Base-by-base conservation (phyloP, 1,139 yeast genomes). In the Candida sp. region DNA sequence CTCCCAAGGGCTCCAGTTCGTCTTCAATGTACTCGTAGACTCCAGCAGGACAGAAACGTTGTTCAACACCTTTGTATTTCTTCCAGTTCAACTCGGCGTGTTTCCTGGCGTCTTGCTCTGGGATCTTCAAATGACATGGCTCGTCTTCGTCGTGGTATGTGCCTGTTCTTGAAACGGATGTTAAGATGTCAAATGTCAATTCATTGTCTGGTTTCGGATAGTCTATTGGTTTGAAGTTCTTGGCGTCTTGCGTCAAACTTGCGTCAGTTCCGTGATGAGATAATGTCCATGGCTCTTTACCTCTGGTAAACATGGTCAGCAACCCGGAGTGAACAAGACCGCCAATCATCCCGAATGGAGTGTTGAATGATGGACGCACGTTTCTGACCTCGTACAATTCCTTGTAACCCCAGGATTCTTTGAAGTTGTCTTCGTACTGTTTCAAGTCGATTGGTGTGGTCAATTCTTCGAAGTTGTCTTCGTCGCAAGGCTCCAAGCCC, bases 11-110 rank as follows among this genome's bases (percentile, higher is more conserved):
- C 49, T 83, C 80, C 11, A 65, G 65, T 48, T 81, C 85, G 63
- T 89, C 96, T 54, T 88, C 88, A 27, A 91, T 78, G 63, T 91
- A 94, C 70, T 94, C 99, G 67, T 94, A 94, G 9, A 94, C 99
- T 27, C 99, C 99, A 25, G 99, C 99, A 7, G 99, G 99, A 66
- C 99, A 94, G 74, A 94, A 94, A 54, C 96, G 78, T 63, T 85
- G 86, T 69, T 94, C 99, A 22, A 94, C 78, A 12, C 99, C 99
- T 68, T 89, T 76, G 72, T 73, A 94, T 58, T 79, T 83, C 25
- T 96, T 92, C 71, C 82, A 94, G 28, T 91, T 75, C 22, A 69
- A 72, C 42, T 80, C 78, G 0, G 96, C 84, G 67, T 93, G 98
- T 54, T 80, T 75, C 27, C 80, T 73, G 61, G 84, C 67, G 63